A percentile compares a stretch with the other conserved stretches of the same genome.
phyloP scores from a whole-genome alignment of 1,284 basidiomycete genomes.

The Takashimella tepidaria region DNA sequence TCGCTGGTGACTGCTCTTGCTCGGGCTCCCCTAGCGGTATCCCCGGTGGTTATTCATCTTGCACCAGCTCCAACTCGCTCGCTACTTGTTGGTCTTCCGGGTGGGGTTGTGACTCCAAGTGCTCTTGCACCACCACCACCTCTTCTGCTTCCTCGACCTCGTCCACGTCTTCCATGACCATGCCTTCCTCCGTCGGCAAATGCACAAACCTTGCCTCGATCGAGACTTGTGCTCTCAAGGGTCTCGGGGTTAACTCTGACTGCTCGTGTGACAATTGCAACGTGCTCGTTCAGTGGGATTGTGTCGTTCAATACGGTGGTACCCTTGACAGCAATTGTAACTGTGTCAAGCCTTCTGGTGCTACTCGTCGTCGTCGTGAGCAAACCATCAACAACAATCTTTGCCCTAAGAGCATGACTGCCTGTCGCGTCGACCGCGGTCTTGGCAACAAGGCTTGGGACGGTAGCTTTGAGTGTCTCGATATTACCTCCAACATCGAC shows the following conservation, averaged over 20 bases:
- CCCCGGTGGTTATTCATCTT: not conserved
- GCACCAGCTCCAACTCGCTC: constrained; percentile 3
- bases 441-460: not conserved
- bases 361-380: constrained; percentile 1
- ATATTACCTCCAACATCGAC: constrained; percentile 16
- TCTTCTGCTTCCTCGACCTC: not conserved
- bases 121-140: constrained; percentile 3
- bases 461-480: constrained; percentile 19
- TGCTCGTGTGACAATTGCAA: constrained; percentile 12
- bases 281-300: constrained; percentile 11
- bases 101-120: constrained; percentile 7
- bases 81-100: constrained; percentile 8
- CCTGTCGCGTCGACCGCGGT: constrained; percentile 8
- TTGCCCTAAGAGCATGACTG: constrained; percentile 7
- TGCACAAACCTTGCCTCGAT: constrained; percentile 11
- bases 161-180: constrained; percentile 5
- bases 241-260: constrained; percentile 10
- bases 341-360: constrained; percentile 11
- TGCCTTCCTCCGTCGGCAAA: constrained; percentile 2
- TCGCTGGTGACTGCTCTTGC: not conserved
- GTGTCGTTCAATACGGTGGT: constrained; percentile 8
- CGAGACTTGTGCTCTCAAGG: constrained; percentile 4
- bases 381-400: not conserved
- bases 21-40: not conserved
- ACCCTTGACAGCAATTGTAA: constrained; percentile 12